Conservation (phyloP, 2,329 filamentous ascomycete species). For the Ascochyta fabae region DNA sequence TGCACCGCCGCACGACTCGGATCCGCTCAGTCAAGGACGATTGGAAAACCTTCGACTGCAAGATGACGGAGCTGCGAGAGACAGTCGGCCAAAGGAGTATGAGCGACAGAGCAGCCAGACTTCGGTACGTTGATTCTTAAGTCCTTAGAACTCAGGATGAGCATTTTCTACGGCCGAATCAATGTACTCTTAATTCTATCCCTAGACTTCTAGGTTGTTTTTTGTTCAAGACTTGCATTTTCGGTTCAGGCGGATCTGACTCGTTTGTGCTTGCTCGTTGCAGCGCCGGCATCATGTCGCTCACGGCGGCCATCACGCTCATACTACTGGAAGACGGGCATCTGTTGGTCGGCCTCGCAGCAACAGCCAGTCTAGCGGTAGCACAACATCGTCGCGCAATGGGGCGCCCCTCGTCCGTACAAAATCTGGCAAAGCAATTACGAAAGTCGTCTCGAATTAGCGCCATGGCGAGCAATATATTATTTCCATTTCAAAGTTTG, state of each 20-base stretch:
- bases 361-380: slow-evolving; percentile 49
- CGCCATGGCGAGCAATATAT: slow-evolving; percentile 20
- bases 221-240: slow-evolving; percentile 45
- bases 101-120: slow-evolving; percentile 49
- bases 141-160: slow-evolving; percentile 49
- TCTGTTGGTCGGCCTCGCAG: slow-evolving; percentile 47
- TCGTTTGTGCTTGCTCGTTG: slow-evolving; percentile 47
- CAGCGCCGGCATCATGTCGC: slow-evolving; percentile 48
- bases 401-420: slow-evolving; percentile 35
- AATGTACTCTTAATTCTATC: slow-evolving; percentile 52
- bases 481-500: slow-evolving; percentile 9
- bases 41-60: slow-evolving; percentile 90
- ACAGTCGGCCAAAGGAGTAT: slow-evolving; percentile 50
- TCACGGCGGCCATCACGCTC: slow-evolving; percentile 44
- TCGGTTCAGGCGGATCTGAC: slow-evolving; percentile 49
- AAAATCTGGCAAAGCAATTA: slow-evolving; percentile 40
- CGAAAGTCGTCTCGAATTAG: slow-evolving; percentile 33
- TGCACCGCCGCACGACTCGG: slow-evolving; percentile 69
- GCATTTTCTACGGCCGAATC: slow-evolving; percentile 49
- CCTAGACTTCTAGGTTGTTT: slow-evolving; percentile 46
- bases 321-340: slow-evolving; percentile 40
- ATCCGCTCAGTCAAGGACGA: slow-evolving; percentile 79
- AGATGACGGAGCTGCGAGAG: slow-evolving; percentile 64
- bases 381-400: slow-evolving; percentile 44
- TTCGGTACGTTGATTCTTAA: slow-evolving; percentile 54